Evolutionary conservation across 768 basidiomycete species (phyloP).

Genomic region (Russula virescens): DNA sequence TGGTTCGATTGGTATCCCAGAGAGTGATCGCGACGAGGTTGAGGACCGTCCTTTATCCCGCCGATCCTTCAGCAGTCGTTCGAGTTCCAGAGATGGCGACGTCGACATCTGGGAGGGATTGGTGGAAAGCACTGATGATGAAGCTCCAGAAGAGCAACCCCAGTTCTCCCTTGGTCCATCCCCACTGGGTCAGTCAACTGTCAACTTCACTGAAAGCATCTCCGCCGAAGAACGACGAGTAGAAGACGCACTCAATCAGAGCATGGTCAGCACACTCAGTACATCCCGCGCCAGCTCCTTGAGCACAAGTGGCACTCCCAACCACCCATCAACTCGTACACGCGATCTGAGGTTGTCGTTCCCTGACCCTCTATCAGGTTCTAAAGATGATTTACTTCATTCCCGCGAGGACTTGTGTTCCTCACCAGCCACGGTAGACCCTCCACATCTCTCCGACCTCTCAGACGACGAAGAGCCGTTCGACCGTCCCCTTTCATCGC

Average conservation of each 20-base stretch:
- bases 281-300: slow-evolving; percentile 63
- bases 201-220: neutral
- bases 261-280: slow-evolving; percentile 73
- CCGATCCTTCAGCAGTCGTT: slow-evolving; percentile 62
- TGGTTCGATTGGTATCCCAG: slow-evolving; percentile 58
- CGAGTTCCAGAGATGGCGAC: slow-evolving; percentile 63
- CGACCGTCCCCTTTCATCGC: neutral
- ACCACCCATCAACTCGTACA: slow-evolving; percentile 48
- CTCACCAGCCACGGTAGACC: slow-evolving; percentile 37
- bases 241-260: slow-evolving; percentile 74
- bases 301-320: slow-evolving; percentile 33
- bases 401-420: slow-evolving; percentile 46
- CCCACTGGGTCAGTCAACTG: slow-evolving; percentile 6
- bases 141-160: slow-evolving; percentile 29
- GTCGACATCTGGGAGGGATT: slow-evolving; percentile 77
- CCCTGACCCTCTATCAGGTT: slow-evolving; percentile 76
- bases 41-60: slow-evolving; percentile 53
- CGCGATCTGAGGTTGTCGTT: slow-evolving; percentile 77
- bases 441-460: slow-evolving; percentile 21
- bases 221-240: slow-evolving; percentile 61
- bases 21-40: slow-evolving; percentile 55
- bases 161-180: slow-evolving; percentile 26
- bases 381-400: slow-evolving; percentile 51
- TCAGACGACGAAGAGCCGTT: slow-evolving; percentile 25
- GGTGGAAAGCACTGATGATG: slow-evolving; percentile 56